These are phyloP conservation scores for Raddia distichophylla DNA, from an alignment of 176 grass and related monocot species.

Conservation along the genomic window DNA sequence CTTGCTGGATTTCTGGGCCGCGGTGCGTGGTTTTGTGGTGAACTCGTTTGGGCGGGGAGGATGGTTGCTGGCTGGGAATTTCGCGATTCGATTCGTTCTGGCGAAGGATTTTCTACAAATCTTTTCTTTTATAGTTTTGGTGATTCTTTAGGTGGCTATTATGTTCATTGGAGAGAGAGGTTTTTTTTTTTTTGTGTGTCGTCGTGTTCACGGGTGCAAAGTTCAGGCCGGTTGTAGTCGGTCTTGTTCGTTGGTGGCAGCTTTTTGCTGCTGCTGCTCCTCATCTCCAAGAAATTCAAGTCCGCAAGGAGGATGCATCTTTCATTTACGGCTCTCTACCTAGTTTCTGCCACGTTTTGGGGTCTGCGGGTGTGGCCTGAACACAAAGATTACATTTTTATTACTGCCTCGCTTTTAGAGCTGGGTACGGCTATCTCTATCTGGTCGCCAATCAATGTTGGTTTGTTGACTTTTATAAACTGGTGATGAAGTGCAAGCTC, in stretches of 20 bases:
- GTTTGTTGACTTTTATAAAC: constrained; percentile 19
- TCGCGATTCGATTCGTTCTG: neutral
- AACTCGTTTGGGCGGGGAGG: neutral
- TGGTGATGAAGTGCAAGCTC: constrained; percentile 17
- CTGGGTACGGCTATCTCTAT: constrained; percentile 7
- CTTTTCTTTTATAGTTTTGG: neutral
- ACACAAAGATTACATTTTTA: constrained; percentile 19
- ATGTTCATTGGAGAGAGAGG: neutral
- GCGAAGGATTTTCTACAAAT: neutral
- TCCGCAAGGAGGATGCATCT: neutral
- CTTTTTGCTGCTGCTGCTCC: neutral
- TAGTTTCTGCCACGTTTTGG: constrained; percentile 21
- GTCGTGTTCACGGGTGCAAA: neutral
- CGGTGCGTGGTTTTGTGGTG: neutral
- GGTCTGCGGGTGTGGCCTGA: neutral
- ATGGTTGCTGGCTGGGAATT: neutral
- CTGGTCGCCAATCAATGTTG: constrained; percentile 18
- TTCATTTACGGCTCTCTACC: constrained; percentile 10
- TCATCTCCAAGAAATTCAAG: neutral
- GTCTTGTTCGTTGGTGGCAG: neutral
- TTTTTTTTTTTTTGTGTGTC: neutral
- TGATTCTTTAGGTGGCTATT: neutral
- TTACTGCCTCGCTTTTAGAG: neutral
- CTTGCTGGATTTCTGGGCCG: neutral
- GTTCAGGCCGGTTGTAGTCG: neutral